Evolutionary conservation across 768 basidiomycete genomes (phyloP).

Genomic region (Boletus fagicola): DNA sequence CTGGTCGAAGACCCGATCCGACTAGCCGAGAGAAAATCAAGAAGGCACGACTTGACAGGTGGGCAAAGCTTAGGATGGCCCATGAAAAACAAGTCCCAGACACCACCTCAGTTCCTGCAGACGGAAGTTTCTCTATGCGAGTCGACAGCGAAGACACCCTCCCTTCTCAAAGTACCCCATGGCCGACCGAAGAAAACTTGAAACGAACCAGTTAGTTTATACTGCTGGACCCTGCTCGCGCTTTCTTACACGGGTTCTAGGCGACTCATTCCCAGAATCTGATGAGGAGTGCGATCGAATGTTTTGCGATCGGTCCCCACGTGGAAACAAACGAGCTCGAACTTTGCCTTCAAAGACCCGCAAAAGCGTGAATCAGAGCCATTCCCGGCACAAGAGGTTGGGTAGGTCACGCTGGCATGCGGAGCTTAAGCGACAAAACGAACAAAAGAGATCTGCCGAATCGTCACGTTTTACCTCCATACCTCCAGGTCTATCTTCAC

Average conservation of each 20-base stretch:
- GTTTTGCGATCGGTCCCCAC: constrained; percentile 33
- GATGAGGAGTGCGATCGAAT: constrained; percentile 25
- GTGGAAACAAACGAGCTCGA: constrained; percentile 46
- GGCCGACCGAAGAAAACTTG: constrained; percentile 26
- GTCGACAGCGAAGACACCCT: constrained; percentile 23
- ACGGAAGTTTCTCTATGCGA: constrained; percentile 34
- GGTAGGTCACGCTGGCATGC: constrained; percentile 40
- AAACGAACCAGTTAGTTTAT: constrained; percentile 52
- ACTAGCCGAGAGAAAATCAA: constrained; percentile 34
- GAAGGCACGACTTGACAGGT: constrained; percentile 28
- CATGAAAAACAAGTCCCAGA: constrained; percentile 34
- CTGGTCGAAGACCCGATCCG: constrained; percentile 20
- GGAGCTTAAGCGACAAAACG: constrained; percentile 37
- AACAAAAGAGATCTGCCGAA: constrained; percentile 41
- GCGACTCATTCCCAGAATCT: constrained; percentile 26
- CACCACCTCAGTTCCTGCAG: constrained; percentile 25
- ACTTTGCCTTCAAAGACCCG: constrained; percentile 45
- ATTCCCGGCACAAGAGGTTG: constrained; percentile 37
- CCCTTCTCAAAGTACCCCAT: constrained; percentile 17
- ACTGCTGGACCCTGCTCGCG: not conserved
- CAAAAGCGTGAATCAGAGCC: constrained; percentile 39
- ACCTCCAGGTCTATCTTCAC: constrained; percentile 20
- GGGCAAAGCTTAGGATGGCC: constrained; percentile 23
- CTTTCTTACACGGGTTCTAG: constrained; percentile 12
- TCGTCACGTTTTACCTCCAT: constrained; percentile 30